Base-by-base conservation (phyloP, 768 basidiomycete species). In the Psilocybe subaeruginosa region DNA sequence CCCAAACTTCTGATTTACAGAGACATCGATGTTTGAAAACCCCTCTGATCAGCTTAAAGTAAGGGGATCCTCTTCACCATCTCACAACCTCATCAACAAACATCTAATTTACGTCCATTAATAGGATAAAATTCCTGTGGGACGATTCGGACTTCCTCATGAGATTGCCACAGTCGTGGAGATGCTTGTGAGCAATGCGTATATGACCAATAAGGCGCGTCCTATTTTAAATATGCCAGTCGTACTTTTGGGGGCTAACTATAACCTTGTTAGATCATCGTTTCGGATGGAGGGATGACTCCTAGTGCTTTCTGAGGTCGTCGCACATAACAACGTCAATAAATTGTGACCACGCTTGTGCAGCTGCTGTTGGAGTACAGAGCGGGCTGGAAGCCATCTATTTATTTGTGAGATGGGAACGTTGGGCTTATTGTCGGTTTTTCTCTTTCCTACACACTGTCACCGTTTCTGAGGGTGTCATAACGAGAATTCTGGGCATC, bases 181-280 rank as follows among this genome's bases (percentile, higher is more conserved):
- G 63, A 70, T 82, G 68, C 72, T 85, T 3, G 80, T 78, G 4
- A 76, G 73, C 3, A 86, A 85, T 65, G 75, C 72, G 12, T 86
- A 85, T 53, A 82, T 85, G 79, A 84, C 83, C 17, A 83, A 85
- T 72, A 85, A 85, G 78, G 84, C 81, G 54, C 14, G 73, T 51
- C 51, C 4, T 14, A 27, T 17, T 27, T 31, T 23, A n/a, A 6
- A 17, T n/a, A 14, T 23, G 8, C 7, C 33, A 27, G 3, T 49
- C 29, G 7, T 50, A 37, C 30, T 23, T 4, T 14, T 50, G 7
- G 33, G 27, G 27, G 17, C 56, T 54, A 46, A 54, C 14, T 30
- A 27, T 37, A 1, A 29, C n/a, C 8, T 39, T 9, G 29, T 17
- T 51, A 83, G 81, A 79, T 82, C 37, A 73, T 82, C 41, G 79